Base-by-base conservation (phyloP, 1,284 basidiomycete species). In the Pseudozyma pruni region DNA sequence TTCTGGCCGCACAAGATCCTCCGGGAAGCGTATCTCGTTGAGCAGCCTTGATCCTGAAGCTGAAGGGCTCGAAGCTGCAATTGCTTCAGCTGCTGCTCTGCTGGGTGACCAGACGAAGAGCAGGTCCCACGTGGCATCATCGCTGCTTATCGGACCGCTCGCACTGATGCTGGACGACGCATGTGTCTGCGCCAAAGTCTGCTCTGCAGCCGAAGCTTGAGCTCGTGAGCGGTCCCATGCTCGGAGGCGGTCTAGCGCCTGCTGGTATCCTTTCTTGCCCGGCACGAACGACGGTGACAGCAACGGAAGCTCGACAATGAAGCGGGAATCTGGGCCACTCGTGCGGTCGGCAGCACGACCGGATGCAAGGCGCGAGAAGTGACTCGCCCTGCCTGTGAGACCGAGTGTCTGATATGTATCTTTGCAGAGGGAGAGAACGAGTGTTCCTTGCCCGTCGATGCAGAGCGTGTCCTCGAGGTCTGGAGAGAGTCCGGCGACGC, bases 341-440 rank as follows among this genome's bases (percentile, higher is more conserved):
- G 53, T 72, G 4, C 80, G 61, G 22, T 81, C 80, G 3, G 68
- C 78, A n/a, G 68, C 67, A 8, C 78, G 60, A n/a, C 80, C 80
- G 0, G 77, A 79, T 3, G 78, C 48, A 23, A 62, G 38, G 16
- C 67, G 66, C 0, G 67, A 62, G 29, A 75, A 78, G 38, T 77
- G 75, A 40, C 74, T 67, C 1, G 75, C 71, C 14, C 79, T 59
- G 11, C 80, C 80, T 4, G 72, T 71, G 9, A 81, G 64, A 13
- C 80, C 80, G 3, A 81, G 71, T 4, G 72, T 72, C 42, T 79
- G 78, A 43, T 81, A 81, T 13, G 80, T 81, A n/a, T 79, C 76
- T 38, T 76, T 76, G 44, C 59, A 68, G 1, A 81, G 64, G 3
- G 76, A 78, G 2, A 81, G 74, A 16, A 78, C 60, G 4, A 81